Evolutionary conservation across 2,329 filamentous ascomycete species (phyloP), one percentile per base, ranked within the genome.

Genomic region (Colletotrichum lentis): DNA sequence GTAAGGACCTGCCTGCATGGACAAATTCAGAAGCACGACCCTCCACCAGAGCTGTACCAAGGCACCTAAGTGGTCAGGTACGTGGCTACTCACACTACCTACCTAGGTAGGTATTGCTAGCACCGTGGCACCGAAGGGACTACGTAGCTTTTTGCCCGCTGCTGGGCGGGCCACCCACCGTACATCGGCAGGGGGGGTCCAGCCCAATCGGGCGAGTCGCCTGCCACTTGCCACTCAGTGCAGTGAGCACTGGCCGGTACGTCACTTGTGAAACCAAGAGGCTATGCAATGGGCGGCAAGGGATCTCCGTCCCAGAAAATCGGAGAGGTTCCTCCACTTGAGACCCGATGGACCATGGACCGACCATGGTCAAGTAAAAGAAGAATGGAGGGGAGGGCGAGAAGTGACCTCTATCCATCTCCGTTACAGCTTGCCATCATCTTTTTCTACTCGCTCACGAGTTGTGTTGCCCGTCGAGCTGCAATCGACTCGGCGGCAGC

Each of bases 291-390:
- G 50, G n/a, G 16, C 18, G 47, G 47, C 22, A n/a, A 39, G 52
- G n/a, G 52, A 39, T 54, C 52, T 54, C 35, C 11, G 35, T 54
- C 35, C n/a, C 52, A 10, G 5, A 39, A 54, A 54, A 18, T n/a
- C 39, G 31, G 18, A 16, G 16, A 10, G n/a, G n/a, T 53, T 22
- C 50, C 31, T 53, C 31, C n/a, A 37, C 50, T 8, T 53, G 8
- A 8, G 18, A 22, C 31, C 50, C 50, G 5, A 35, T 35, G 31
- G 31, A 7, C 31, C 31, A 10, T 35, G 31, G 31, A 35, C 31
- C 31, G 8, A 24, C 5, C 47, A 39, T 54, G 50, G 31, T 54
- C 10, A n/a, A 39, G 52, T 39, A 37, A 54, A 67, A 63, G 39
- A 49, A 54, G 54, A 62, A 41, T 43, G 50, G 41, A 41, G 22